A percentile compares a stretch with the other conserved stretches of the same genome.
Evolutionary conservation across 1,284 basidiomycete species (phyloP).

Genomic region (Ganoderma leucocontextum): DNA sequence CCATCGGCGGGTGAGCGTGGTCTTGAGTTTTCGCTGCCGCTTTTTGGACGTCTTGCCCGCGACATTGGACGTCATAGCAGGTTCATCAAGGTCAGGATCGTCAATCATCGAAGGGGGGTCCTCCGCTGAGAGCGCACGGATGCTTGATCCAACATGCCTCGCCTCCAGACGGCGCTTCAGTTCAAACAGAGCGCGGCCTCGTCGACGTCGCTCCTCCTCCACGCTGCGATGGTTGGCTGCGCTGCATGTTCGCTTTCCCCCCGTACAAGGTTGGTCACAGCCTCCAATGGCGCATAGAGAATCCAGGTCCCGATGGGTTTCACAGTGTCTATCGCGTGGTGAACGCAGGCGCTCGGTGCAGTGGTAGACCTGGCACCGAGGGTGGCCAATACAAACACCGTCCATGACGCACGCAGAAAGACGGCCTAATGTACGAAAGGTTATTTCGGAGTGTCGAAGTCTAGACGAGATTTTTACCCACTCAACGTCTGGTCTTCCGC

Average conservation of each 20-base stretch:
- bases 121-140: not conserved
- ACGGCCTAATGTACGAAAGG: no score
- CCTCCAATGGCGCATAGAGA: not conserved
- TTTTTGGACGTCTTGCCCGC: not conserved
- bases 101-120: not conserved
- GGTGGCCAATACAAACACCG: constrained; percentile 43
- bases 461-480: no score
- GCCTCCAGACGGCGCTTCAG: not conserved
- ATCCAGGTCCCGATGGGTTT: not conserved
- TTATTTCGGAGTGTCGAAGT: no score
- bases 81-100: not conserved
- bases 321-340: constrained; percentile 26
- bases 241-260: not conserved
- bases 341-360: constrained; percentile 30
- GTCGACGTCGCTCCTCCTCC: not conserved
- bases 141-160: not conserved
- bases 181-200: not conserved
- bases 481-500: no score
- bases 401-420: constrained; percentile 39
- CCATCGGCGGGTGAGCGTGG: no score
- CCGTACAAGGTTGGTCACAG: not conserved
- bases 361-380: constrained; percentile 41
- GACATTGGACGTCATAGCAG: not conserved
- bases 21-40: constrained; percentile 20
- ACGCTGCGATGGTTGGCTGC: not conserved